Conservation (phyloP, 2,329 filamentous ascomycete species). For the Xylariaceae sp. region DNA sequence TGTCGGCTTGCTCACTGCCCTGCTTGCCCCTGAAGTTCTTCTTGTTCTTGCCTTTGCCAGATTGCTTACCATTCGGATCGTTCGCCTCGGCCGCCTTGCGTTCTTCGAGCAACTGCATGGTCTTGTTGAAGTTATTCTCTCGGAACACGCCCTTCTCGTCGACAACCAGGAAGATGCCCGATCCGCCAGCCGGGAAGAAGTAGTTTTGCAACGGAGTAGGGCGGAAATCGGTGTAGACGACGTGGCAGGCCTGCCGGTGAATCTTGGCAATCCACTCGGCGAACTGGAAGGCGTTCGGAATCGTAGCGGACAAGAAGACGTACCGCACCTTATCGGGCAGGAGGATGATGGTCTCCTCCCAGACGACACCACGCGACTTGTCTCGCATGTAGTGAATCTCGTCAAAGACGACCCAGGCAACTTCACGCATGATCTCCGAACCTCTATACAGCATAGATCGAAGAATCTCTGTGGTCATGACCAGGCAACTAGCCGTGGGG, state of each 20-base stretch:
- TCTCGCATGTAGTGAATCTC: slow-evolving; percentile 99
- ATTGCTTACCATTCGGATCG: slow-evolving; percentile 72
- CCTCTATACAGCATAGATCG: slow-evolving; percentile 97
- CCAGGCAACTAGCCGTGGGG: slow-evolving; percentile 91
- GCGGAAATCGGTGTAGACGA: slow-evolving; percentile 97
- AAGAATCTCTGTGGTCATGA: slow-evolving; percentile 99
- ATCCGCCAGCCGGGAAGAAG: slow-evolving; percentile 88
- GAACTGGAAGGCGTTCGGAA: slow-evolving; percentile 98
- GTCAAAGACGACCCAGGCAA: slow-evolving; percentile 97
- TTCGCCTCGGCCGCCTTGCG: slow-evolving; percentile 80
- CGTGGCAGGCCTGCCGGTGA: slow-evolving; percentile 94
- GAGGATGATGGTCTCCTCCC: slow-evolving; percentile 98
- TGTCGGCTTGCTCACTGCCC: slow-evolving; percentile 69
- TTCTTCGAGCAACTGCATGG: slow-evolving; percentile 84
- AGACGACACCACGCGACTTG: slow-evolving; percentile 89
- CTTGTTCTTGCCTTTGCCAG: slow-evolving; percentile 88
- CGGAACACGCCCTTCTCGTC: slow-evolving; percentile 96
- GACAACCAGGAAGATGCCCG: slow-evolving; percentile 89
- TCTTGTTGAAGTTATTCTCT: slow-evolving; percentile 95
- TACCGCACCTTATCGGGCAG: slow-evolving; percentile 98
- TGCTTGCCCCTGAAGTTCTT: slow-evolving; percentile 81
- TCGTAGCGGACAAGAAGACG: slow-evolving; percentile 95
- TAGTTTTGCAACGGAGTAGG: slow-evolving; percentile 96
- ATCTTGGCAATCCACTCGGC: slow-evolving; percentile 99
- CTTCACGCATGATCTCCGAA: slow-evolving; percentile 98